Percentiles rank a stretch among this genome's conserved stretches.
Conservation (phyloP, 2,329 filamentous ascomycete species). For the Epichloe sylvatica region DNA sequence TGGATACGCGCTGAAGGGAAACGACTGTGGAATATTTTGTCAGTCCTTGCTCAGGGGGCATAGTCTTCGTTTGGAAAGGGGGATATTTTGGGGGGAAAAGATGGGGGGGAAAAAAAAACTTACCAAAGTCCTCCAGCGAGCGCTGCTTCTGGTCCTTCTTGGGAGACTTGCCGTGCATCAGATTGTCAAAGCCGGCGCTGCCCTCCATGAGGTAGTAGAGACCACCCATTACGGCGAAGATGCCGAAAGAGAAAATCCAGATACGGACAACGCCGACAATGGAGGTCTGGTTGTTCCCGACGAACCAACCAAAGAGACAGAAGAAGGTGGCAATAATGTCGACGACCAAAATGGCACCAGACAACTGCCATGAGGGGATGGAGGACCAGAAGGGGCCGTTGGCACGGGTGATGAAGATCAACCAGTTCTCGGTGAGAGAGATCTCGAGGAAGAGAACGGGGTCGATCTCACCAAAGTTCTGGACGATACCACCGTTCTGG, state of each 20-base stretch:
- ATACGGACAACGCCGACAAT: slow-evolving; percentile 78
- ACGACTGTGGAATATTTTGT: slow-evolving; percentile 49
- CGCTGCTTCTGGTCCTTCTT: slow-evolving; percentile 74
- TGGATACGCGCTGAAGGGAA: slow-evolving; percentile 78
- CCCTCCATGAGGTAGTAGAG: slow-evolving; percentile 66
- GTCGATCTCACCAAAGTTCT: slow-evolving; percentile 75
- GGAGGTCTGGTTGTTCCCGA: slow-evolving; percentile 46
- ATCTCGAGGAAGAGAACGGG: slow-evolving; percentile 81
- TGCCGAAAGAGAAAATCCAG: slow-evolving; percentile 82
- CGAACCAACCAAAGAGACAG: slow-evolving; percentile 74
- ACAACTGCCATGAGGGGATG: slow-evolving; percentile 73
- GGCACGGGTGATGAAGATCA: slow-evolving; percentile 91
- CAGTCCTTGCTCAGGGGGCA: slow-evolving; percentile 23
- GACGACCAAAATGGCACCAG: slow-evolving; percentile 64
- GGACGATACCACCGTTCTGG: slow-evolving; percentile 67
- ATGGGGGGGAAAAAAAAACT: slow-evolving; percentile 22
- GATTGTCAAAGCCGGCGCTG: slow-evolving; percentile 70
- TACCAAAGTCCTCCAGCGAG: slow-evolving; percentile 79
- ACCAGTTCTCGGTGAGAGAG: slow-evolving; percentile 85
- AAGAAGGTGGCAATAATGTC: slow-evolving; percentile 78
- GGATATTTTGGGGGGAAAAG: too few species aligned
- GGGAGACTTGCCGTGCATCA: slow-evolving; percentile 80
- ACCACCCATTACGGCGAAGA: slow-evolving; percentile 72
- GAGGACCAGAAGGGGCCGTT: slow-evolving; percentile 89
- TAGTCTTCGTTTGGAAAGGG: neutral